Conservation (phyloP, 306 rosid genomes). For the Cucurbita pepo region DNA sequence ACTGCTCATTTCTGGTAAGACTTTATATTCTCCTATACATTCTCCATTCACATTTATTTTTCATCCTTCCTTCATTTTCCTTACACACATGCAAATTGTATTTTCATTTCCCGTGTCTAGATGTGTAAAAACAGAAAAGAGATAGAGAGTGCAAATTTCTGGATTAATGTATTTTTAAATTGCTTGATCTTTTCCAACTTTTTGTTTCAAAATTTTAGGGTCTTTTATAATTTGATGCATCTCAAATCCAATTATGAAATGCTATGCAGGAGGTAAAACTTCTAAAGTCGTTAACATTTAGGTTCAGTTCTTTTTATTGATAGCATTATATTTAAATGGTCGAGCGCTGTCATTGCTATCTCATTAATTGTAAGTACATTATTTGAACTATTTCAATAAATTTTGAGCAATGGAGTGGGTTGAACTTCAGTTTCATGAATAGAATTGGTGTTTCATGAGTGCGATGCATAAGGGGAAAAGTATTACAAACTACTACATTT, state of each 20-base stretch:
- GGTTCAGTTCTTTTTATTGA: not conserved
- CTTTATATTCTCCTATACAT: not conserved
- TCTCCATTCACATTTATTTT: not conserved
- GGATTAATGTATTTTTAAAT: not conserved
- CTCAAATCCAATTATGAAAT: not conserved
- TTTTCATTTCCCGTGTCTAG: not conserved
- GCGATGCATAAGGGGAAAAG: not conserved
- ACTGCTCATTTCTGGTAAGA: constrained; percentile 75
- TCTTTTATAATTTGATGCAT: not conserved
- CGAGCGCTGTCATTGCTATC: not conserved
- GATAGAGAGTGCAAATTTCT: no score
- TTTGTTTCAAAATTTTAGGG: not conserved
- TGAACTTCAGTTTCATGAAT: not conserved
- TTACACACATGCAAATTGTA: not conserved
- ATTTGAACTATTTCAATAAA: not conserved
- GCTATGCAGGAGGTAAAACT: not conserved
- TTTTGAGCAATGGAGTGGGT: not conserved
- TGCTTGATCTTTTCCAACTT: not conserved
- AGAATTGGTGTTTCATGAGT: not conserved
- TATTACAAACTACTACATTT: not conserved
- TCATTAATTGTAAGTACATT: not conserved
- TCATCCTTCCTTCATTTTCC: not conserved
- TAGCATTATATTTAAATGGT: not conserved
- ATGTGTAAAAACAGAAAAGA: not conserved
- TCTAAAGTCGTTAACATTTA: not conserved